Evolutionary conservation across 495 filamentous ascomycete species (phyloP).

Genomic region (Penicillium verhagenii): DNA sequence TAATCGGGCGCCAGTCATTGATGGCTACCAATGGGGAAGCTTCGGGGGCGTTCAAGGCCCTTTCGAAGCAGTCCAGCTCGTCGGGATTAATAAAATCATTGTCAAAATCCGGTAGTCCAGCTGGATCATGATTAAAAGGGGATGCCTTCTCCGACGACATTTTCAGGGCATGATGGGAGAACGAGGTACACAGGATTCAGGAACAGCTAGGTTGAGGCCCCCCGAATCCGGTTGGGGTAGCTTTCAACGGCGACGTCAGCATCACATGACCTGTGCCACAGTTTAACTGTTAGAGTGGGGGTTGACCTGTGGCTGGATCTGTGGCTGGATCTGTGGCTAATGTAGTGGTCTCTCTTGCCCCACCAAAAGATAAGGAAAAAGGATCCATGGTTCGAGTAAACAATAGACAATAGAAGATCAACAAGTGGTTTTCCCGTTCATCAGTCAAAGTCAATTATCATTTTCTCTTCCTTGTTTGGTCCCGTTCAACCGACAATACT

Average conservation of each 20-base stretch:
- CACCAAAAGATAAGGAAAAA: background rate
- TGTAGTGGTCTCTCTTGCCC: too few species aligned
- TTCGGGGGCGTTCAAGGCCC: conserved; percentile 50
- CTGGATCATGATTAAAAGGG: conserved; percentile 36
- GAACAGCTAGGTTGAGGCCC: background rate
- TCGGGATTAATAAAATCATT: conserved; percentile 61
- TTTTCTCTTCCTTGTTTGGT: background rate
- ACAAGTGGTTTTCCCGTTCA: too few species aligned
- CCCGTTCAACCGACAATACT: background rate
- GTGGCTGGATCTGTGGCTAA: too few species aligned
- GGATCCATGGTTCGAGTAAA: conserved; percentile 7
- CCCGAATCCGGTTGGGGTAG: conserved; percentile 23
- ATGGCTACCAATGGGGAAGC: conserved; percentile 60
- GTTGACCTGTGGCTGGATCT: too few species aligned
- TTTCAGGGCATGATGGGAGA: conserved; percentile 32
- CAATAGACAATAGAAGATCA: too few species aligned
- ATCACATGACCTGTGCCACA: conserved; percentile 21
- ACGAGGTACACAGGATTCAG: background rate
- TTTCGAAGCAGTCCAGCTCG: conserved; percentile 51
- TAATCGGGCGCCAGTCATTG: conserved; percentile 83
- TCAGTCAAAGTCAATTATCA: background rate
- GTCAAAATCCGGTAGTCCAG: conserved; percentile 60
- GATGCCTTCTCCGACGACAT: conserved; percentile 36
- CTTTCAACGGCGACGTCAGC: conserved; percentile 19
- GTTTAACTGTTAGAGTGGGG: conserved; percentile 11